phyloP scores from a whole-genome alignment of 129 eudicot species.

The Arctium minus region DNA sequence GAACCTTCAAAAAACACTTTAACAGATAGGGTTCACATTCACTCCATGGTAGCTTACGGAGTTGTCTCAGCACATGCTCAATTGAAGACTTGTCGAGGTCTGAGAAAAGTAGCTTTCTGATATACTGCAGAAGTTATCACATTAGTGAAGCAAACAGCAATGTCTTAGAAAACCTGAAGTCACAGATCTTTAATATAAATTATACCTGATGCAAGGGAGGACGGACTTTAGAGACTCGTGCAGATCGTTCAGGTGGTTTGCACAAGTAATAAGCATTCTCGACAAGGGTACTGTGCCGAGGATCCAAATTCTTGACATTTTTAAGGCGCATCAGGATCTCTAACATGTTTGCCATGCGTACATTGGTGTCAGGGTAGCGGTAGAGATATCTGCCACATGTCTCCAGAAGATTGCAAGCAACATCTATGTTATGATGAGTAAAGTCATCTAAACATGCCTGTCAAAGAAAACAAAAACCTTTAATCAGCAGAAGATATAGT shows the following conservation, averaged over 20 bases:
- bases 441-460: slow-evolving; percentile 98
- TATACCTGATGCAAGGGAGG: slow-evolving; percentile 94
- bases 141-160: slow-evolving; percentile 4
- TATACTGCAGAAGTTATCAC: slow-evolving; percentile 62
- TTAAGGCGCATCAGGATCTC: slow-evolving; percentile 94
- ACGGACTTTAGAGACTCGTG: slow-evolving; percentile 89
- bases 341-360: slow-evolving; percentile 97
- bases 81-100: slow-evolving; percentile 91
- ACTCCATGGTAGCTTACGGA: slow-evolving; percentile 92
- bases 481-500: slow-evolving; percentile 1
- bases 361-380: slow-evolving; percentile 83
- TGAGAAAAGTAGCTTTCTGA: slow-evolving; percentile 84
- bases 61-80: slow-evolving; percentile 89
- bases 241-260: slow-evolving; percentile 97
- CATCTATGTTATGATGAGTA: slow-evolving; percentile 93
- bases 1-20: slow-evolving; percentile 93
- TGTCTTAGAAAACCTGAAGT: background rate
- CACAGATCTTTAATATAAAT: background rate
- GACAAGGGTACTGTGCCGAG: slow-evolving; percentile 93
- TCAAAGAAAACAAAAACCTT: background rate
- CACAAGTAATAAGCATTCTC: slow-evolving; percentile 97
- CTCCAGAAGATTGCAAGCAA: slow-evolving; percentile 98
- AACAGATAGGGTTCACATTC: slow-evolving; percentile 85
- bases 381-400: slow-evolving; percentile 95
- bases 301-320: slow-evolving; percentile 94